Conservation (phyloP, 331 rosid genomes). For the Ulmus americana region DNA sequence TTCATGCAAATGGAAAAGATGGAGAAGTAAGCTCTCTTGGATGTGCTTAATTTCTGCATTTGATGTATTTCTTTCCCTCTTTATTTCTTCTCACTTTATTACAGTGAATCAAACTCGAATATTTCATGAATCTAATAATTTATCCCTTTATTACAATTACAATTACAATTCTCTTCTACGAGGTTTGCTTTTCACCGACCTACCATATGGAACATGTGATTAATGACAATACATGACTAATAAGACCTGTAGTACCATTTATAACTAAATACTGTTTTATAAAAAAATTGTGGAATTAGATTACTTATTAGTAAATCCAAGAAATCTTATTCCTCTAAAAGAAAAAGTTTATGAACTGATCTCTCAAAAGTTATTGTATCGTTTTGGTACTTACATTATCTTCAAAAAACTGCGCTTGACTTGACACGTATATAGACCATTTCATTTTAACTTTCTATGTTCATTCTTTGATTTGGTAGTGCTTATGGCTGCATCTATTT, state of each 20-base stretch:
- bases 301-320: too few relatives aligned
- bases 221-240: too few relatives aligned
- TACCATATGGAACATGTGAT: neutral
- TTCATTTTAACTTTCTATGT: conserved; percentile 2
- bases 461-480: neutral
- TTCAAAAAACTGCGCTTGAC: neutral
- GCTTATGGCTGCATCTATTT: neutral
- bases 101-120: neutral
- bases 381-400: neutral
- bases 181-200: neutral
- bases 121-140: neutral
- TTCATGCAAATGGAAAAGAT: conserved; percentile 62
- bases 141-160: neutral
- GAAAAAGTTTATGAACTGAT: too few relatives aligned
- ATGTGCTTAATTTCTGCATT: conserved; percentile 1
- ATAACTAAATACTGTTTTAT: too few relatives aligned
- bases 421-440: neutral
- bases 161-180: neutral
- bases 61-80: neutral
- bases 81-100: neutral
- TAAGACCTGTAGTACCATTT: too few relatives aligned
- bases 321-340: too few relatives aligned
- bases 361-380: too few relatives aligned
- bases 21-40: conserved; percentile 52
- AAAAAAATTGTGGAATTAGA: too few relatives aligned